These are phyloP conservation scores for Lumnitzera racemosa DNA, from an alignment of 345 rosid genomes.

Conservation along the genomic window DNA sequence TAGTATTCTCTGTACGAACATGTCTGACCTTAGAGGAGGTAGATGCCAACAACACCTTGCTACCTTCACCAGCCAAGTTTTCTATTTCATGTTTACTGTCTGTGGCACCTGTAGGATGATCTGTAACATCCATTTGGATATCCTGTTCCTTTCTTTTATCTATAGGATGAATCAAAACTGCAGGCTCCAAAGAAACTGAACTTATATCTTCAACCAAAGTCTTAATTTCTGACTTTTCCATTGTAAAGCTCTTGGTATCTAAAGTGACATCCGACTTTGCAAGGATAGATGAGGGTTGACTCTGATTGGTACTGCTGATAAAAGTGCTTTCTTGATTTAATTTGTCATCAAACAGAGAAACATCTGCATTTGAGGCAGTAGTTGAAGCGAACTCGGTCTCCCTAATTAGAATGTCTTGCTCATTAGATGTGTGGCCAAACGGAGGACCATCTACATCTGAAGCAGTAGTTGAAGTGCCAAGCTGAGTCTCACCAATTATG, in stretches of 20 bases:
- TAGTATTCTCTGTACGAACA: too few species aligned
- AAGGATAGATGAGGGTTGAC: too few species aligned
- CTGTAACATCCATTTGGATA: conserved; percentile 2
- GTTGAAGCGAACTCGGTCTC: too few species aligned
- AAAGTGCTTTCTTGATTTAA: too few species aligned
- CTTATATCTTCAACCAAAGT: conserved; percentile 13
- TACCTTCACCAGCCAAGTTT: too few species aligned
- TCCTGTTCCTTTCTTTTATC: neutral
- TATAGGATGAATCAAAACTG: neutral
- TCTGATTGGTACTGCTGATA: too few species aligned
- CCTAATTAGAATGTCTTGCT: too few species aligned
- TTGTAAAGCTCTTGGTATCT: neutral
- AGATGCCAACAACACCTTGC: too few species aligned
- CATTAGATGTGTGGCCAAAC: neutral
- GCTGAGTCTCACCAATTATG: neutral
- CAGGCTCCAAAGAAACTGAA: conserved; percentile 16
- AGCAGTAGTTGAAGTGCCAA: neutral
- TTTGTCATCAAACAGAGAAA: neutral
- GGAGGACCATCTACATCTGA: neutral
- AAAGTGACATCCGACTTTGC: neutral
- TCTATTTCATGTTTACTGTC: too few species aligned
- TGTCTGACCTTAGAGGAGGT: too few species aligned
- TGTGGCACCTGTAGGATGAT: neutral
- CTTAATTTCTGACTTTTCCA: conserved; percentile 5
- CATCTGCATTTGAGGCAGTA: too few species aligned